Percentiles rank a stretch among this genome's conserved stretches.
phyloP scores from a whole-genome alignment of 2,329 filamentous ascomycete species.

The Capronia coronata region DNA sequence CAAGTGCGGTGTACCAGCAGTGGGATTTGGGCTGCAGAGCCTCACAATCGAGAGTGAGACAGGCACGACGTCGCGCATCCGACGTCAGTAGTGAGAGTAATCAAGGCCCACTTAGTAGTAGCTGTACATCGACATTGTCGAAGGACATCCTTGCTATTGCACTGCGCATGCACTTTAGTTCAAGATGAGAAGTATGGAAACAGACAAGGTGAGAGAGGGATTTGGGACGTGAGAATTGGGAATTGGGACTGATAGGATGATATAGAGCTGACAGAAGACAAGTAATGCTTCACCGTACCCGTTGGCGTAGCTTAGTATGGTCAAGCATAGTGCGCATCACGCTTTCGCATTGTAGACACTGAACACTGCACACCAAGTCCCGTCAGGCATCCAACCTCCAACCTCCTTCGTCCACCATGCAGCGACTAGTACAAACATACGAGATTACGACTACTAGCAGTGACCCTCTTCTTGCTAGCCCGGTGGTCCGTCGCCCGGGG shows the following conservation, averaged over 20 bases:
- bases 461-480: neutral
- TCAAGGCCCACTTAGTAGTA: neutral
- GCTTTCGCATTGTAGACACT: too few relatives aligned
- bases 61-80: neutral
- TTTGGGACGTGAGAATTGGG: too few relatives aligned
- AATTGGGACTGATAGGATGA: too few relatives aligned
- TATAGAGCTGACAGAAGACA: neutral
- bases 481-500: neutral
- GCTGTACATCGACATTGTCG: neutral
- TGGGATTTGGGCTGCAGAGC: constrained; percentile 8
- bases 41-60: neutral
- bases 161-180: neutral
- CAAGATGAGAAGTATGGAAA: neutral
- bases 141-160: neutral
- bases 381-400: too few relatives aligned
- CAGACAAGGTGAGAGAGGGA: too few relatives aligned
- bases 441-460: too few relatives aligned
- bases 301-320: neutral
- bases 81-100: neutral
- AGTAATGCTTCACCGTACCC: neutral
- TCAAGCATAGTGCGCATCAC: too few relatives aligned
- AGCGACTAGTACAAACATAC: too few relatives aligned
- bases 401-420: too few relatives aligned
- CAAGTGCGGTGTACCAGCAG: neutral
- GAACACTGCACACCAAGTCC: too few relatives aligned